Evolutionary conservation across 2,329 filamentous ascomycete genomes (phyloP).

Genomic region (Scolecobasidium constrictum): DNA sequence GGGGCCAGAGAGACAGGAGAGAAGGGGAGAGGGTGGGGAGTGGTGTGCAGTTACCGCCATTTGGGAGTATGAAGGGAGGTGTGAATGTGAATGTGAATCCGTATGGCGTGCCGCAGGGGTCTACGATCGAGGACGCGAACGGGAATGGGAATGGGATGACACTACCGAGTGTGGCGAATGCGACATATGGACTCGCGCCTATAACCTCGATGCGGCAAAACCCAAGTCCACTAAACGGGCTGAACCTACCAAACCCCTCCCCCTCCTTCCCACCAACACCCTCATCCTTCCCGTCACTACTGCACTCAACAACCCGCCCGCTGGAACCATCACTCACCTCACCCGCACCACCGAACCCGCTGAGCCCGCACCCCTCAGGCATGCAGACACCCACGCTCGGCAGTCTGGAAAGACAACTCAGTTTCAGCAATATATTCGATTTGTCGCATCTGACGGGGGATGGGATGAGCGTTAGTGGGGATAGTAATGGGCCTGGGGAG

Average conservation of each 20-base stretch:
- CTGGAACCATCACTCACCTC: slow-evolving; percentile 4
- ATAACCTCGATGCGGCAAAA: neutral
- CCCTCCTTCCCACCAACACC: slow-evolving; percentile 53
- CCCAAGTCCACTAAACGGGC: neutral
- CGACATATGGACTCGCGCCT: neutral
- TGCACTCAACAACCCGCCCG: slow-evolving; percentile 48
- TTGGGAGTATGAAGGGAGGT: neutral
- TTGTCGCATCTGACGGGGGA: slow-evolving; percentile 24
- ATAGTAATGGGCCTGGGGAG: slow-evolving; percentile 23
- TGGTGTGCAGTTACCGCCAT: neutral
- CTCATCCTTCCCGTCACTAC: slow-evolving; percentile 89
- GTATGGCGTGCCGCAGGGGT: neutral
- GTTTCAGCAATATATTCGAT: slow-evolving; percentile 21
- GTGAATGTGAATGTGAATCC: neutral
- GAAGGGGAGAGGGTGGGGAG: neutral
- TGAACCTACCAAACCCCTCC: neutral
- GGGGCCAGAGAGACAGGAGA: slow-evolving; percentile 17
- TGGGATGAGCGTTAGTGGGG: slow-evolving; percentile 14
- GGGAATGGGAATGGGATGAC: neutral
- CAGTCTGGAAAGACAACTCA: slow-evolving; percentile 1
- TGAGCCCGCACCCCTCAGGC: neutral
- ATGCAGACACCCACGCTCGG: neutral
- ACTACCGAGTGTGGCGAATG: neutral
- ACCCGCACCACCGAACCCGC: slow-evolving; percentile 6
- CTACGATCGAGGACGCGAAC: neutral